Base-by-base conservation (phyloP, 345 rosid species). In the Dovyalis caffra region DNA sequence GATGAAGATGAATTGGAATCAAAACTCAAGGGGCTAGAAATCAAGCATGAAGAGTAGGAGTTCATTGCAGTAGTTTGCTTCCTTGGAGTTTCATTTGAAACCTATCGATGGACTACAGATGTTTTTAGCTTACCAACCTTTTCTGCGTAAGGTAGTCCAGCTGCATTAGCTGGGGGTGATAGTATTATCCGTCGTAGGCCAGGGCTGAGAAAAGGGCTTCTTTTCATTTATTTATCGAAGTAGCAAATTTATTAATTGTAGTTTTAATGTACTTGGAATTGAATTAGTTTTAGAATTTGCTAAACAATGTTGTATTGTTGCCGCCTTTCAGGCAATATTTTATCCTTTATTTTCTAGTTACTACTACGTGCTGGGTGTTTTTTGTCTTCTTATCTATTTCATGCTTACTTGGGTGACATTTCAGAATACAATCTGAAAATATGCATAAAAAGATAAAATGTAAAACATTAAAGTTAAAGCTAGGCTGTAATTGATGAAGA, bases 11-110 rank as follows among this genome's bases (percentile, higher is more conserved):
- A 86, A 69, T 69, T 93, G 83, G 95, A 89, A 79, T 81, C 91
- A n/a, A 86, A 83, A 83, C 94, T 93, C 28, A 86, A 86, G 86
- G 91, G 79, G 38, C 86, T 93, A 69, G 89, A 86, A 72, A 87
- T 93, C 78, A 79, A 86, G 83, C 83, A 80, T 71, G 90, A 77
- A 53, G 83, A 83, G 40, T 85, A 76, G 75, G 33, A 64, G 64
- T n/a, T 58, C 51, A n/a, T 20, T 28, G 23, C 66, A 33, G 57
- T 31, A 28, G 40, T 25, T 20, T 53, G 51, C 21, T 64, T 0
- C 31, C 25, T 32, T 26, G 8, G 62, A 8, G 69, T 12, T 25
- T 56, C 6, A 49, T 57, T 37, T 58, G 16, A 37, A 21, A 40
- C 64, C 63, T 37, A 70, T n/a, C 58, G 33, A 18, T 33, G 26